Base-by-base conservation (phyloP, 1,284 basidiomycete species). In the Somion occarium region DNA sequence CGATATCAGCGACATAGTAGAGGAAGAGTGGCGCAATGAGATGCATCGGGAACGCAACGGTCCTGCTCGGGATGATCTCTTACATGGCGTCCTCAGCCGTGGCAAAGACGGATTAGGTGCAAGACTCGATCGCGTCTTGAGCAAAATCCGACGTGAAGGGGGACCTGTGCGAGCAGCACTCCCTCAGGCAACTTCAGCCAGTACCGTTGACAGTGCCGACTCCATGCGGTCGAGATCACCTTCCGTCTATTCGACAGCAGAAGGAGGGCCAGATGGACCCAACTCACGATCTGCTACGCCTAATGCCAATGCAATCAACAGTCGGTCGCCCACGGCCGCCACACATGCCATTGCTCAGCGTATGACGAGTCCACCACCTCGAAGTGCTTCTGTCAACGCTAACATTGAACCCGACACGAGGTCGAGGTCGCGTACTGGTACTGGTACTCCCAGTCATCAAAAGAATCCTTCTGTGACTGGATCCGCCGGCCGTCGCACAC, bases 1-100 rank as follows among this genome's bases (percentile, higher is more conserved):
- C 59, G 95, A 98, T 65, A 93, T 98, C 63, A 94, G 90, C 61
- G 85, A 93, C 55, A 88, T 97, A 52, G 81, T 97, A 34, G 91
- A 95, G 64, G 83, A 90, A 62, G 95, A 94, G 60, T 86, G 86
- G 76, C 74, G 79, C 13, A 79, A 76, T 48, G 71, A 70, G 51
- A 55, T 59, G 0, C 39, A 52, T 4, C 53, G 60, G 3, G 42
- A 72, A 64, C 49, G 68, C 61, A 56, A 55, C 20, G 63, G 60
- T 51, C 39, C 56, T 15, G 66, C 70, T 38, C 72, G 75, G 57
- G 73, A 74, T 34, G 88, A 92, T 64, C 69, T 90, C 4, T 68
- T 92, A 25, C 64, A 84, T 58, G 79, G 80, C 11, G 81, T 85
- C 1, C 71, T 91, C 26, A 72, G 73, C 30, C 73, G 75, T 44